phyloP scores from a whole-genome alignment of 345 rosid species.

The Toxicodendron radicans region DNA sequence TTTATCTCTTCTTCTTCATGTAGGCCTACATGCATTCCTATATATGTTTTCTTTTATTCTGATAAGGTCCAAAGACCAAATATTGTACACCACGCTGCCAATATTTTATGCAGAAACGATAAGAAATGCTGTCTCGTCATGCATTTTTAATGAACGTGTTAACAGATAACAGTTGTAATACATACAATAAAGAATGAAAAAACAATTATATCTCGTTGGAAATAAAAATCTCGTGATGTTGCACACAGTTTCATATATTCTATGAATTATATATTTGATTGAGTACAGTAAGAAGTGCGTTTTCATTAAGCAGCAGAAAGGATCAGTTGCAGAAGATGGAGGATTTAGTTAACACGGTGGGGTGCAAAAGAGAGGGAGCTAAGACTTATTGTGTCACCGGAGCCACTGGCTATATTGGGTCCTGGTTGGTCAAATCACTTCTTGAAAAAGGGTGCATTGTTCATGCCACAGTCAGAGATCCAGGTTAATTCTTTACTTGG shows the following conservation, averaged over 20 bases:
- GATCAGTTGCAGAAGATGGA: constrained; percentile 15
- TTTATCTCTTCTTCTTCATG: too few species aligned
- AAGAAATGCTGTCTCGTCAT: not conserved
- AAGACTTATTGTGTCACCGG: constrained; percentile 75
- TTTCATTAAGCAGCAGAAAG: not conserved
- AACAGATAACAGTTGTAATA: too few species aligned
- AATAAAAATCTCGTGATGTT: too few species aligned
- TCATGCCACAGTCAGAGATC: constrained; percentile 77
- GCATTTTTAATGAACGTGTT: too few species aligned
- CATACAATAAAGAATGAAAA: too few species aligned
- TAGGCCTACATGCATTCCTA: too few species aligned
- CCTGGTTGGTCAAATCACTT: constrained; percentile 75
- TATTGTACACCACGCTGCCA: not conserved
- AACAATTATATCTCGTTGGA: too few species aligned
- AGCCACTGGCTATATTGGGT: constrained; percentile 73
- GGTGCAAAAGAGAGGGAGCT: constrained; percentile 12
- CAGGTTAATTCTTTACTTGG: constrained; percentile 35
- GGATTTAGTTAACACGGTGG: constrained; percentile 1
- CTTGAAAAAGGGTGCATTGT: constrained; percentile 57
- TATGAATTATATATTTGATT: too few species aligned
- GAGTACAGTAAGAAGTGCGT: not conserved
- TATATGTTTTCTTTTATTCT: too few species aligned
- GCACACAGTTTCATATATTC: too few species aligned
- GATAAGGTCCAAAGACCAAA: not conserved
- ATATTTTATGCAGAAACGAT: not conserved